Base-by-base conservation (phyloP, 192 early-diverging fungal species). In the Powellomyces hirtus region DNA sequence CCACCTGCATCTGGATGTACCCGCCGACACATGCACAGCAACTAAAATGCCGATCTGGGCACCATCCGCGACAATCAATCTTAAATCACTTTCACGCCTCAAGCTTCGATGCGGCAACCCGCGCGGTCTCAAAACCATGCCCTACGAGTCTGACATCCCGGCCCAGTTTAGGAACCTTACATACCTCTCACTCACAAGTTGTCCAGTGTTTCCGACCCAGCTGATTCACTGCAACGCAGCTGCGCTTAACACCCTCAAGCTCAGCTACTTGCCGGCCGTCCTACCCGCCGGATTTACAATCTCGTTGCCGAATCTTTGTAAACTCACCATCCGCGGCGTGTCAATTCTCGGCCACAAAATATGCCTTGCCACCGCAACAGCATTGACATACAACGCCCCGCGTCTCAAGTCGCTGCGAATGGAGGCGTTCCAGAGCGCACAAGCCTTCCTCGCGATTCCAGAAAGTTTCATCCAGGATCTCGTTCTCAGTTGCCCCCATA, bases 271-370 rank as follows among this genome's bases (percentile, higher is more conserved):
- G 14, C 62, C 62, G 4, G 40, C 46, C 42, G 11, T 49, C 27
- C 62, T 64, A 2, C 62, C 62, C 29, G 20, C 62, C 29, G 26
- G 20, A 3, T 18, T 31, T 13, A 27, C 20, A 1, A 33, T 64
- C 42, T 13, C 62, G 30, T 35, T 64, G 11, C 42, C 62, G 7
- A 35, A 29, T 4, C 64, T 66, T 2, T 16, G 34, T 30, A 14
- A 16, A 8, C 64, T 66, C 4, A n/a, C n/a, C 4, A 35, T 66
- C 51, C 35, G 64, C 13, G 52, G 35, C 10, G 18, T 57, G 36
- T 56, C 34, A 11, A 37, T 22, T 4, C 29, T 66, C 13, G 49
- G 35, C 24, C 64, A 66, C 52, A 22, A 40, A 13, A 66, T 66
- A 11, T 66, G 52, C 24, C 22, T 66, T 2, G 42, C 11, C 6